Evolutionary conservation across 2,329 filamentous ascomycete genomes (phyloP).

Genomic region (Aspergillus sp.): DNA sequence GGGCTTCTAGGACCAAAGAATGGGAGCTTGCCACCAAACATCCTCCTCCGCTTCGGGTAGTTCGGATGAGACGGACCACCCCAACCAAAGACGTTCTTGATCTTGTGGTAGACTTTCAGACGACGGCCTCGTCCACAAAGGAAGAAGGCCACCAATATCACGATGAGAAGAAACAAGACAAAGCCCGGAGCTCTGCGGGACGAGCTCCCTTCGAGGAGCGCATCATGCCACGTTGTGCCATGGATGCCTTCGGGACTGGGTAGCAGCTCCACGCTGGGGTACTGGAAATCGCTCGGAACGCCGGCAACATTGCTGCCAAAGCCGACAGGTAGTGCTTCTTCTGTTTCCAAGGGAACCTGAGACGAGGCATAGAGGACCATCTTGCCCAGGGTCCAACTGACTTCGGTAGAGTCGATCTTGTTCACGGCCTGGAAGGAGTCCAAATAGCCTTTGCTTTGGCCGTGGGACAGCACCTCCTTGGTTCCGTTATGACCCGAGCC

Average conservation of each 20-base stretch:
- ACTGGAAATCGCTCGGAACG: conserved; percentile 78
- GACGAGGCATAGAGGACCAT: conserved; percentile 94
- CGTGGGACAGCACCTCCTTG: conserved; percentile 66
- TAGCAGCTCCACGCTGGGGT: conserved; percentile 55
- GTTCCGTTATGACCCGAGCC: conserved; percentile 67
- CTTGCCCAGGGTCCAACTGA: conserved; percentile 96
- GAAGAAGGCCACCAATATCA: conserved; percentile 69
- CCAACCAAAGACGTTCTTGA: conserved; percentile 44
- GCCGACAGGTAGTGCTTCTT: conserved; percentile 73
- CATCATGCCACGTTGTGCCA: conserved; percentile 60
- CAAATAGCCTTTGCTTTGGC: conserved; percentile 73
- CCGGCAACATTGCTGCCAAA: conserved; percentile 81
- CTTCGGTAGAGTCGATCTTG: conserved; percentile 86
- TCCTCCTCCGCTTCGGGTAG: conserved; percentile 53
- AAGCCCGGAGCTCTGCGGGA: conserved; percentile 72
- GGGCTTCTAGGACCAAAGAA: conserved; percentile 41
- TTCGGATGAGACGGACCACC: conserved; percentile 35
- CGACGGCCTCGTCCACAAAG: conserved; percentile 79
- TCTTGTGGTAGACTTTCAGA: conserved; percentile 59
- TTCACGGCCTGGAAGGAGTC: conserved; percentile 91
- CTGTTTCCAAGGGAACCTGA: conserved; percentile 69
- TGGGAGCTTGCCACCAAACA: conserved; percentile 61
- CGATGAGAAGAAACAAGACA: conserved; percentile 73
- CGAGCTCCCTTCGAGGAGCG: conserved; percentile 66
- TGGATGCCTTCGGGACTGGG: conserved; percentile 35